Evolutionary conservation across 2,329 filamentous ascomycete genomes (phyloP), one percentile per base, ranked within the genome.

Genomic region (Rhytidhysteron rufulum): DNA sequence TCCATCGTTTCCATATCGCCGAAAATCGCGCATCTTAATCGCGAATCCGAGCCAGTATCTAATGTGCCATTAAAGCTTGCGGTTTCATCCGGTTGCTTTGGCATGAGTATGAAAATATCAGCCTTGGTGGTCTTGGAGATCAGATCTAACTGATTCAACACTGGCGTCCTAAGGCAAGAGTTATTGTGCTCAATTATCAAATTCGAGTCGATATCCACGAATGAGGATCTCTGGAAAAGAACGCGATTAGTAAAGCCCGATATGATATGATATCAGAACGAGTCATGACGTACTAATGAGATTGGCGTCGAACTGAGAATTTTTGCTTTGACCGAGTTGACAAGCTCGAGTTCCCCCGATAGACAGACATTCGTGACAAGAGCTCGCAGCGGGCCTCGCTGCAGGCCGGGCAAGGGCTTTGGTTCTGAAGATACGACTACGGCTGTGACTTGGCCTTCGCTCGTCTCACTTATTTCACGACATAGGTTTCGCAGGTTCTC

Each of bases 1-100:
- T 98, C 93, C 20, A 88, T 86, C 51, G 89, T 95, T 70, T 97
- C 82, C 67, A 93, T 85, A 62, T 98, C 93, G 40, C 93, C 91
- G 57, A 93, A 98, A 50, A 98, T 94, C 54, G 88, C 86, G 45
- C 96, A 85, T 60, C 91, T 83, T 73, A 94, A 89, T 53, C 91
- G 82, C 65, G 93, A 87, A 65, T 96, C 90, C 55, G 83, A 73
- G 55, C 88, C 85, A 53, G 86, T 86, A 57, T 93, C 83, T 57
- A 93, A 83, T 41, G 58, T 62, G 57, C 88, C 86, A 21, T 80
- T 79, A 61, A 83, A 82, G 50, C 86, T 88, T 33, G 86, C 86
- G 48, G 85, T 82, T 52, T 94, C 83, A 59, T 83, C 79, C 20
- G 85, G 83, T 49, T 90, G 78, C 67, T 94, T 95, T 4, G 93